phyloP scores from a whole-genome alignment of 140 eudicot genomes.

The Cichorium intybus region DNA sequence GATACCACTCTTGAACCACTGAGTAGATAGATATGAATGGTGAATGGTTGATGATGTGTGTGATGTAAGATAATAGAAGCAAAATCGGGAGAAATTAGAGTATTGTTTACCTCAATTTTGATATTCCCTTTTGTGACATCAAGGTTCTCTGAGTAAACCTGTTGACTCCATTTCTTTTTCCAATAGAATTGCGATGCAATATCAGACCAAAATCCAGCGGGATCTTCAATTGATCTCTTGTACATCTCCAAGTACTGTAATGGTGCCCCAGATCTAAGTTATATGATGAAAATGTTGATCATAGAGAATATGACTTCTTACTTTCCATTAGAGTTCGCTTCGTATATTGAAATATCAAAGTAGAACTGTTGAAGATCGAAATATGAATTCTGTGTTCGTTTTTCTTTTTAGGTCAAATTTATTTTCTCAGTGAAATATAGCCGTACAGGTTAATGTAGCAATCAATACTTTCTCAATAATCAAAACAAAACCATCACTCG shows the following conservation, averaged over 20 bases:
- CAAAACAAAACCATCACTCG: background rate
- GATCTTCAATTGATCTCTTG: slow-evolving; percentile 77
- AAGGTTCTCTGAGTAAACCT: slow-evolving; percentile 65
- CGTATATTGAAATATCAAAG: background rate
- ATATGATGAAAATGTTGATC: background rate
- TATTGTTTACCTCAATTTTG: slow-evolving; percentile 58
- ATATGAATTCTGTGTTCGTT: background rate
- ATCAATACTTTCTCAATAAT: background rate
- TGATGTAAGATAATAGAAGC: background rate
- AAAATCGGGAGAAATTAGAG: background rate
- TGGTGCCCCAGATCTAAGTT: slow-evolving; percentile 1
- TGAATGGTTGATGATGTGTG: slow-evolving; percentile 2
- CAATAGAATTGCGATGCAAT: slow-evolving; percentile 78
- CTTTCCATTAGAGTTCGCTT: slow-evolving; percentile 7
- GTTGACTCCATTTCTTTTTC: slow-evolving; percentile 72
- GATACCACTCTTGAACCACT: slow-evolving; percentile 97
- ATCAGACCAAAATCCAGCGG: slow-evolving; percentile 95
- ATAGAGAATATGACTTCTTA: background rate
- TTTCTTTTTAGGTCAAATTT: background rate
- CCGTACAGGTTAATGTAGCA: background rate
- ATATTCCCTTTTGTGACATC: slow-evolving; percentile 75
- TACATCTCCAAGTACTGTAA: slow-evolving; percentile 91
- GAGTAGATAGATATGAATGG: slow-evolving; percentile 14
- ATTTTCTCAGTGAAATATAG: background rate
- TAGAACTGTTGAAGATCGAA: background rate